Base-by-base conservation (phyloP, 805 yeast species). In the Myxozyma udenii region DNA sequence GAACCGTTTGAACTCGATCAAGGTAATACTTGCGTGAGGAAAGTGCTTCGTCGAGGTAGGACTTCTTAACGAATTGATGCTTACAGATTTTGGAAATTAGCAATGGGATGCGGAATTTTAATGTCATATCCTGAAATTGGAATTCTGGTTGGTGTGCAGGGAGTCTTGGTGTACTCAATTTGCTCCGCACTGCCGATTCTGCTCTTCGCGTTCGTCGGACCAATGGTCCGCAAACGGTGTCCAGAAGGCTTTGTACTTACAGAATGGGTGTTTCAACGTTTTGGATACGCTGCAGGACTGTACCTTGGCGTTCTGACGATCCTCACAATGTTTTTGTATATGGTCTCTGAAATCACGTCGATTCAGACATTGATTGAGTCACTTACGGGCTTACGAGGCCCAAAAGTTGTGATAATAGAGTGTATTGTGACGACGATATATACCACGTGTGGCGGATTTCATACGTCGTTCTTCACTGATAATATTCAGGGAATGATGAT, bases 161-260 rank as follows among this genome's bases (percentile, higher is more conserved):
- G 96, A 2, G 73, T 90, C 43, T 64, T 90, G 49, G 95, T 87
- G 6, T 90, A 90, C 65, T 80, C 89, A 1, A 59, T 87, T 9
- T 71, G 85, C 18, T 93, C 95, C 33, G 84, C 95, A 1, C 68
- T 90, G 44, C 97, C 97, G 3, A 83, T 90, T 70, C 74, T 86
- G 55, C 68, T 87, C n/a, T 90, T 90, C 73, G 87, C 93, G 0
- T 77, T 78, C 47, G 70, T 86, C 52, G 96, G 96, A 0, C 96
- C 97, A 1, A 65, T 81, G 7, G 83, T 90, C 53, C 75, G 96
- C 58, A 77, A 73, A 53, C 77, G 78, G 60, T 86, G 95, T 61
- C 97, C 97, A 0, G 80, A 86, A 6, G 97, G 96, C 2, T 90
- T 90, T 66, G 89, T 90, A 24, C 71, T 90, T 61, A 88, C 96